Conservation (phyloP, 2,329 filamentous ascomycete genomes). For the Exophiala dermatitidis region DNA sequence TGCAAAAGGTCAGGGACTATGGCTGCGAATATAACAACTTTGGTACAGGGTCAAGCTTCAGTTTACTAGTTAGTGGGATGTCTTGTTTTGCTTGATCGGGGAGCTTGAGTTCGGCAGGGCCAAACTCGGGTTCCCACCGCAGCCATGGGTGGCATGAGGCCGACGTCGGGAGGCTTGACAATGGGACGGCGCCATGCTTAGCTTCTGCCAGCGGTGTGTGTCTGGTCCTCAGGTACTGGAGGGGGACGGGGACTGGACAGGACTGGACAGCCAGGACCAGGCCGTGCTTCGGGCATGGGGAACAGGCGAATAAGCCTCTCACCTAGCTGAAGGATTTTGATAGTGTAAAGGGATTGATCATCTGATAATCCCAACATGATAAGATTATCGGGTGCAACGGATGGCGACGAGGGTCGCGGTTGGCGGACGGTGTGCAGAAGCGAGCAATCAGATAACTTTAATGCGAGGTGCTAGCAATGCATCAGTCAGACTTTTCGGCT, state of each 20-base stretch:
- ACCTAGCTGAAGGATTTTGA: neutral
- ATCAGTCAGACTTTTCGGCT: neutral
- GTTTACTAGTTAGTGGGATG: too few relatives aligned
- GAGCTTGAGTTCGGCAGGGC: too few relatives aligned
- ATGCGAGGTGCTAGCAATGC: neutral
- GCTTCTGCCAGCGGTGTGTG: neutral
- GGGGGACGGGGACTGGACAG: too few relatives aligned
- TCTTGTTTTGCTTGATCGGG: too few relatives aligned
- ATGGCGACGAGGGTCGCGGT: neutral
- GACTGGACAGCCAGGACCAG: too few relatives aligned
- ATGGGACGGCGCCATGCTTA: neutral
- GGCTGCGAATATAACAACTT: too few relatives aligned
- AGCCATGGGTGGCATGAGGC: neutral
- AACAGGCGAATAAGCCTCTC: neutral
- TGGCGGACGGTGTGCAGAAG: conserved; percentile 1
- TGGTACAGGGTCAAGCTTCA: too few relatives aligned
- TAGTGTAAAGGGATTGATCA: conserved; percentile 6
- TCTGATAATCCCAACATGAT: conserved; percentile 10
- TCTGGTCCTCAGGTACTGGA: neutral
- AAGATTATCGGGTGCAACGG: conserved; percentile 7
- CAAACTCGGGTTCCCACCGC: too few relatives aligned
- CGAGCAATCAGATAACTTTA: conserved; percentile 11
- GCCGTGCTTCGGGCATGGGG: neutral
- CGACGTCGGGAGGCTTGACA: neutral
- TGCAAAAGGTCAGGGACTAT: too few relatives aligned